Evolutionary conservation across 305 asterid species (phyloP).

Genomic region (Petunia hybrid): DNA sequence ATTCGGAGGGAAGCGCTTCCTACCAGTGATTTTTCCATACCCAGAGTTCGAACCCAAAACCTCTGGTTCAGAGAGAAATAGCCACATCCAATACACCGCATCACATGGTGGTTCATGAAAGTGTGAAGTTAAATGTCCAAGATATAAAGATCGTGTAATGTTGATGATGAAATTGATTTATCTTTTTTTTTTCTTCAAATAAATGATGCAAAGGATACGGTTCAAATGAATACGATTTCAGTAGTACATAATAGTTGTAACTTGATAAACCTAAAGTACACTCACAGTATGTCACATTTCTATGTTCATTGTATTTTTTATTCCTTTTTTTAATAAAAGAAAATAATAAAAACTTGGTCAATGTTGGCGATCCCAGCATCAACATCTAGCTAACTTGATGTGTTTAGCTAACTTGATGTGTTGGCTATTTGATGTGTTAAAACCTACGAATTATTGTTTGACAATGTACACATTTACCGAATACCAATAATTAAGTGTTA

Average conservation of each 20-base stretch:
- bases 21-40: too few species aligned
- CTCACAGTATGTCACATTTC: background rate
- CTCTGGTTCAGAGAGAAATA: too few species aligned
- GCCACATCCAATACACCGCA: too few species aligned
- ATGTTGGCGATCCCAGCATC: conserved; percentile 1
- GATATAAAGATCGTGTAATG: background rate
- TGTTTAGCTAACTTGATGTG: too few species aligned
- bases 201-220: background rate
- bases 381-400: background rate
- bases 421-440: too few species aligned
- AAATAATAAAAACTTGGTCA: background rate
- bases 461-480: too few species aligned
- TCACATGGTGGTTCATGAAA: too few species aligned
- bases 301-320: background rate
- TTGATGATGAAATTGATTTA: background rate
- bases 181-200: background rate
- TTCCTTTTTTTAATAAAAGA: background rate
- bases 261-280: background rate
- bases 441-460: too few species aligned
- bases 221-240: conserved; percentile 18
- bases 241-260: conserved; percentile 6
- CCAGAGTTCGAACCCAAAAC: too few species aligned
- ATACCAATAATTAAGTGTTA: too few species aligned
- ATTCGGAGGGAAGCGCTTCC: too few species aligned
- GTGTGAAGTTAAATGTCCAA: background rate